phyloP scores from a whole-genome alignment of 352 stramenopile genomes.

The Globisporangium ultimum region DNA sequence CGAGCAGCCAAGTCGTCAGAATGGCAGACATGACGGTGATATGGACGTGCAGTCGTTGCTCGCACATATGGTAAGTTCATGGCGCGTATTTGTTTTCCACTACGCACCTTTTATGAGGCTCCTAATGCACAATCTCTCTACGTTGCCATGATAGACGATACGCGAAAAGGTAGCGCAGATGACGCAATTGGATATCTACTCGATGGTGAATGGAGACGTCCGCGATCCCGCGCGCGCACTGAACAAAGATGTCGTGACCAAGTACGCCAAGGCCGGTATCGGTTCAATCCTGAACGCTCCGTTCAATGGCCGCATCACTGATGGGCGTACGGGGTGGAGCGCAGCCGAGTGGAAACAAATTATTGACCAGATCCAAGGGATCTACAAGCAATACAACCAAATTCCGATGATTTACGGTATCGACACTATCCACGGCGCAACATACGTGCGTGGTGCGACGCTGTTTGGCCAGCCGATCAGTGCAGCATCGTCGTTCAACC shows the following conservation, averaged over 20 bases:
- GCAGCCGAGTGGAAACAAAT: slow-evolving; percentile 61
- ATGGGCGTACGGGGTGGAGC: slow-evolving; percentile 58
- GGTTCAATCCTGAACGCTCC: slow-evolving; percentile 87
- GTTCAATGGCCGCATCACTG: slow-evolving; percentile 37
- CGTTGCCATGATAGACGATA: slow-evolving; percentile 27
- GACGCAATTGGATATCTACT: slow-evolving; percentile 90
- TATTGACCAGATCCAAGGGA: slow-evolving; percentile 68
- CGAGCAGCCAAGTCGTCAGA: background rate
- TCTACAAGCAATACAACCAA: slow-evolving; percentile 54
- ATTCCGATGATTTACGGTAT: slow-evolving; percentile 85
- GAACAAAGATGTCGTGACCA: slow-evolving; percentile 41
- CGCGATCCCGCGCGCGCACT: slow-evolving; percentile 43
- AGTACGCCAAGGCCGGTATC: slow-evolving; percentile 71
- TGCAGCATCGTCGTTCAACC: slow-evolving; percentile 88
- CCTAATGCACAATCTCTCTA: background rate
- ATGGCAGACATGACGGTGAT: background rate
- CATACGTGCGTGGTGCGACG: slow-evolving; percentile 80
- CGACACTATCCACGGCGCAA: slow-evolving; percentile 90
- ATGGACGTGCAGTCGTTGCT: slow-evolving; percentile 10
- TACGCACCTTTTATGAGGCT: background rate
- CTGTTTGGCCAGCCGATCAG: slow-evolving; percentile 88
- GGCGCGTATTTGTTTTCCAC: background rate
- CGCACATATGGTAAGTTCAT: slow-evolving; percentile 10
- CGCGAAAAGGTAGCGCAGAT: slow-evolving; percentile 83
- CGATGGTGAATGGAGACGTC: slow-evolving; percentile 62